Base-by-base conservation (phyloP, 257 asterid species). In the Cordia subcordata region DNA sequence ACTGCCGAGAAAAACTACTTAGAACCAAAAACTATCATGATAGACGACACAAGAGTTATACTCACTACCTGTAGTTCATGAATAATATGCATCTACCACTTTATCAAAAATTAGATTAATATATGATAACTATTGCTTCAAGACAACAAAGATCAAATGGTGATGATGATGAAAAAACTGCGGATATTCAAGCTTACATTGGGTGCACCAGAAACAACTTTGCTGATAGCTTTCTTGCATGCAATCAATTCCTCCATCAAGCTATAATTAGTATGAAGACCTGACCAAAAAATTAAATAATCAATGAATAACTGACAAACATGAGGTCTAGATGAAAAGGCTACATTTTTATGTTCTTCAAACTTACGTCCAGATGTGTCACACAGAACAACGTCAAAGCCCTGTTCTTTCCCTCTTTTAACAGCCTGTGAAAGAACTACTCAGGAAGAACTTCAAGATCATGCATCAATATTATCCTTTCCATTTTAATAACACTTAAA, bases 361-460 rank as follows among this genome's bases (percentile, higher is more conserved):
- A 64, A 75, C 99, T 82, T 83, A 93, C 99, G 92, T 67, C 99
- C 97, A 60, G 97, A 93, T 13, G 96, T 92, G 84, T 93, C 99
- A 16, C 99, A 89, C 53, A 93, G 68, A 76, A 93, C 86, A 8
- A 93, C 65, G 66, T 93, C 97, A 42, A 45, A 83, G 49, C 90
- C 96, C 76, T 89, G 68, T 66, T 72, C 85, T 78, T 79, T 86
- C 53, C 95, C 97, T 67, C 69, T 75, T 77, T 89, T 93, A 19
- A 93, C 96, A 62, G 97, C 97, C 95, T 93, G 97, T 53, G 89
- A 86, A 77, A 93, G 78, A 81, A 93, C 99, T 89, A 80, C 81
- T 82, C 87, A 73, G 78, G 82, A 78, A 79, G 73, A 79, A 81
- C 84, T 81, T 83, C 83, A 84, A 82, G 70, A 68, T 79, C 77